phyloP scores from a whole-genome alignment of 1,139 yeast genomes.

The Yamadazyma sp. region DNA sequence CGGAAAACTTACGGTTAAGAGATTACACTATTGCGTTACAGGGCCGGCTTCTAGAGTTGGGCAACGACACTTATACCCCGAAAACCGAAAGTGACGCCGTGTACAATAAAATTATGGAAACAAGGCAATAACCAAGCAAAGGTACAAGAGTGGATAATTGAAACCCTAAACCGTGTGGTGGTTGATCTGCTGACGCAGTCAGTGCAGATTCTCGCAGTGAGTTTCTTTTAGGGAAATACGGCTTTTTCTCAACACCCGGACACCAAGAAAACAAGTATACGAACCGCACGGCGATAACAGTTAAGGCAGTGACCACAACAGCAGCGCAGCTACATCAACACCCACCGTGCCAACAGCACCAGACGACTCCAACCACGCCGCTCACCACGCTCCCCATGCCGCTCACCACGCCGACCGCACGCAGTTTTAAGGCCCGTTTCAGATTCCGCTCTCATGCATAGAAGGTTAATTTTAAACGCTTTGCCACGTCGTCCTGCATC shows the following conservation, averaged over 20 bases:
- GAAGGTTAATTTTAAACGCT: conserved; percentile 3
- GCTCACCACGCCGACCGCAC: too few species aligned
- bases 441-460: conserved; percentile 1
- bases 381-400: too few species aligned
- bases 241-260: background rate
- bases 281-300: too few species aligned
- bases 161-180: too few species aligned
- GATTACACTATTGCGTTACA: conserved; percentile 73
- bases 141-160: too few species aligned
- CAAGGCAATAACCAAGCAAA: conserved; percentile 9
- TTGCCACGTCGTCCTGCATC: conserved; percentile 5
- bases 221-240: conserved; percentile 4
- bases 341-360: too few species aligned
- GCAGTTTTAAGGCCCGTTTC: background rate
- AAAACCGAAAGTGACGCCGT: conserved; percentile 2
- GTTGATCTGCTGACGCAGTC: too few species aligned
- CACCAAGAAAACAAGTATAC: too few species aligned
- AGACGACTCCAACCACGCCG: too few species aligned
- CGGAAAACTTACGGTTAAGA: conserved; percentile 70
- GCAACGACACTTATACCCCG: conserved; percentile 15
- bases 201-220: conserved; percentile 8
- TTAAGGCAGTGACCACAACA: too few species aligned
- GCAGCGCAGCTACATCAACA: too few species aligned
- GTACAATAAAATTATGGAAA: conserved; percentile 9
- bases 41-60: conserved; percentile 56